Percentiles rank a stretch among this genome's conserved stretches.
These are phyloP conservation scores for Hansfordia pulvinata DNA, from an alignment of 2,329 filamentous ascomycete genomes.

Conservation along the genomic window DNA sequence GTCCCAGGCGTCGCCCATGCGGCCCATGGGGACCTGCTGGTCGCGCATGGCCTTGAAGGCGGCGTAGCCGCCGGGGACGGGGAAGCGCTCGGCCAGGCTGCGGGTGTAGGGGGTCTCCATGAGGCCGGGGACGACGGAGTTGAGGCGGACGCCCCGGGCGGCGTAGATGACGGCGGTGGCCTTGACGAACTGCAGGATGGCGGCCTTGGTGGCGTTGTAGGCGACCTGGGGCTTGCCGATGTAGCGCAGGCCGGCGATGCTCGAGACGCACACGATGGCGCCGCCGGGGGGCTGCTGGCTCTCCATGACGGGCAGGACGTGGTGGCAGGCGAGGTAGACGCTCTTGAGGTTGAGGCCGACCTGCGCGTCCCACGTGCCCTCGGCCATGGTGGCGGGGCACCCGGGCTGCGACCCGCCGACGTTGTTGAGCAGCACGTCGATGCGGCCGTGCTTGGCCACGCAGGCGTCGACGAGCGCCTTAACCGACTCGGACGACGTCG, in stretches of 20 bases:
- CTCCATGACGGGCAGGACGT: conserved; percentile 40
- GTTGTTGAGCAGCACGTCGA: conserved; percentile 48
- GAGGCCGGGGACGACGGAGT: conserved; percentile 40
- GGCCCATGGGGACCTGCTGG: conserved; percentile 41
- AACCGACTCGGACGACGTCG: conserved; percentile 36
- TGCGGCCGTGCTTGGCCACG: conserved; percentile 33
- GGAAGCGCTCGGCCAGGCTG: conserved; percentile 29
- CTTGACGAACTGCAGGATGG: conserved; percentile 34
- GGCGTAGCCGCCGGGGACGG: conserved; percentile 26
- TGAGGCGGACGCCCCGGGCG: conserved; percentile 29
- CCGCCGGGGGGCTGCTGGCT: conserved; percentile 26
- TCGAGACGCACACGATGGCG: conserved; percentile 31
- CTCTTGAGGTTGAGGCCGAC: conserved; percentile 41
- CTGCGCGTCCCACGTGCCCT: conserved; percentile 36
- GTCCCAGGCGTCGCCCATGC: conserved; percentile 46
- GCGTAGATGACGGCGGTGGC: conserved; percentile 36
- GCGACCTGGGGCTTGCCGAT: conserved; percentile 34
- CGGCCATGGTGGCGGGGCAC: conserved; percentile 29
- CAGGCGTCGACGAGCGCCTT: conserved; percentile 37
- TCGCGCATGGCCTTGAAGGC: conserved; percentile 37
- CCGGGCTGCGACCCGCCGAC: conserved; percentile 43
- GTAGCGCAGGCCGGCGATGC: conserved; percentile 37
- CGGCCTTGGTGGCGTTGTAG: no score
- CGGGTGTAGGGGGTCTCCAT: conserved; percentile 40
- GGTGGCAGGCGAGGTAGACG: conserved; percentile 37